Percentiles rank a stretch among this genome's conserved stretches.
Evolutionary conservation across 345 rosid genomes (phyloP).

Genomic region (Triadica sebifera): DNA sequence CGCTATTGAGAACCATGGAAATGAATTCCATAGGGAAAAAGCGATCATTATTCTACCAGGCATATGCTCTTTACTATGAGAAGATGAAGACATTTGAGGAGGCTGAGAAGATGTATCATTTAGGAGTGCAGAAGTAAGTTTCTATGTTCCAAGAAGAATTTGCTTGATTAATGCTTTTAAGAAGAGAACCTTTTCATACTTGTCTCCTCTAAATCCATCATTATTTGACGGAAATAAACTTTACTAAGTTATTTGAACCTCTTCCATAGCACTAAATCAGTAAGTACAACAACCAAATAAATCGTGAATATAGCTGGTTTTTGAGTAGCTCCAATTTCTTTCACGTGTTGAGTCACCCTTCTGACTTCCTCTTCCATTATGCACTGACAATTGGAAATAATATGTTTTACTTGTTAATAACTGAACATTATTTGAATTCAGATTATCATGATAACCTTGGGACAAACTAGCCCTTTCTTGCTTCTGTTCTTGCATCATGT

Average conservation of each 20-base stretch:
- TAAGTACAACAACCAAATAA: neutral
- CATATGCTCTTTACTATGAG: slow-evolving; percentile 86
- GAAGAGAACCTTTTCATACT: neutral
- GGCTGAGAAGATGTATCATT: slow-evolving; percentile 84
- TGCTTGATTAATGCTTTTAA: neutral
- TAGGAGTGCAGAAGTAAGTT: slow-evolving; percentile 80
- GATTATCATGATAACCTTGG: neutral
- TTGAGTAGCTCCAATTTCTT: neutral
- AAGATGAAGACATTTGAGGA: slow-evolving; percentile 77
- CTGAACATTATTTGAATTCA: neutral
- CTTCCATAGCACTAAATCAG: neutral
- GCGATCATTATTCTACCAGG: slow-evolving; percentile 76
- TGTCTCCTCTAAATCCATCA: neutral
- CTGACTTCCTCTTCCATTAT: neutral
- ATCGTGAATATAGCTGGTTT: neutral
- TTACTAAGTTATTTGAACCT: neutral
- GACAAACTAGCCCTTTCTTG: neutral
- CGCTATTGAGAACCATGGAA: slow-evolving; percentile 71
- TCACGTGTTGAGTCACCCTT: neutral
- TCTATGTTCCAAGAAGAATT: neutral
- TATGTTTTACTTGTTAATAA: neutral
- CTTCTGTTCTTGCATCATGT: neutral
- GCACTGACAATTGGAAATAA: neutral
- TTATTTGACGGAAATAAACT: no score
- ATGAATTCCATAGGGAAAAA: slow-evolving; percentile 63